Evolutionary conservation across 176 grass and related monocot species (phyloP).

Genomic region (sorghum (Sorghum bicolor)): DNA sequence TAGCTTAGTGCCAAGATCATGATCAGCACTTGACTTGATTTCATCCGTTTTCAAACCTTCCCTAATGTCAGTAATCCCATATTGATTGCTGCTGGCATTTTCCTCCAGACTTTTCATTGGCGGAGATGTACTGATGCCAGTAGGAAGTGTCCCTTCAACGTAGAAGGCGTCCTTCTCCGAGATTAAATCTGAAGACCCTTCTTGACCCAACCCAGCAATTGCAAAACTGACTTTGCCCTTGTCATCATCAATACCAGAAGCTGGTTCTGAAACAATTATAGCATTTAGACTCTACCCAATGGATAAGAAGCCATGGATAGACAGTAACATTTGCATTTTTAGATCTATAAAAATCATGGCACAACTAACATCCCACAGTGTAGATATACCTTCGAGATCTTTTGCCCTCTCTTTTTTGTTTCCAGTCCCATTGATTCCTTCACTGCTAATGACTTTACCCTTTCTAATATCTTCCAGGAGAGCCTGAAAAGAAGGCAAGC

Average conservation of each 20-base stretch:
- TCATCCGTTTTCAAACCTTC: constrained; percentile 22
- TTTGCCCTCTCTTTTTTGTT: constrained; percentile 36
- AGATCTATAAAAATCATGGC: background rate
- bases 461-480: constrained; percentile 80
- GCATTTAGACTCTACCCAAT: constrained; percentile 22
- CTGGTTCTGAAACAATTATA: constrained; percentile 40
- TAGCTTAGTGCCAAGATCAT: constrained; percentile 49
- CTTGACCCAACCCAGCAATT: constrained; percentile 27
- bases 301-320: background rate
- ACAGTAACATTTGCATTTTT: background rate
- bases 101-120: constrained; percentile 7
- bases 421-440: constrained; percentile 23
- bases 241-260: constrained; percentile 18
- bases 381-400: constrained; percentile 45
- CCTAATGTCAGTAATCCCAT: constrained; percentile 9
- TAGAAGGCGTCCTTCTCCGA: constrained; percentile 48
- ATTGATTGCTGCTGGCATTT: constrained; percentile 10
- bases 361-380: background rate
- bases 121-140: constrained; percentile 10
- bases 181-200: constrained; percentile 30
- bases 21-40: constrained; percentile 25
- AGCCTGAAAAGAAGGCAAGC: constrained; percentile 38
- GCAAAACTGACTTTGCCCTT: constrained; percentile 32
- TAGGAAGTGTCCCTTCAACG: constrained; percentile 19
- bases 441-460: constrained; percentile 69